phyloP scores from a whole-genome alignment of 306 rosid genomes.

The Calophaca sinica region DNA sequence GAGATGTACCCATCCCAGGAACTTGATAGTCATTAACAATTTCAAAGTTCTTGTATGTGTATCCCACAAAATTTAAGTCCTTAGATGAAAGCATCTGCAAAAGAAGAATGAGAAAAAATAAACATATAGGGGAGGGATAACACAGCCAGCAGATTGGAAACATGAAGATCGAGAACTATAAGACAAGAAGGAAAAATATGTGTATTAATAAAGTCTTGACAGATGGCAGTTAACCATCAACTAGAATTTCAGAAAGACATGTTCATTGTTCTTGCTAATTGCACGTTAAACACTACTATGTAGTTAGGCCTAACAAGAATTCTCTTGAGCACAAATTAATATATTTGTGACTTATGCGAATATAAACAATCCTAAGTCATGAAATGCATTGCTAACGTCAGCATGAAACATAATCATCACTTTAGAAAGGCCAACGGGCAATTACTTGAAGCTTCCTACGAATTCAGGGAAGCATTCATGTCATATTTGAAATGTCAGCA shows the following conservation, averaged over 20 bases:
- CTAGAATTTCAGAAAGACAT: slow-evolving; percentile 16
- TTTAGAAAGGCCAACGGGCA: slow-evolving; percentile 11
- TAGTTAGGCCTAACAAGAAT: neutral
- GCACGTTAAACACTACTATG: slow-evolving; percentile 2
- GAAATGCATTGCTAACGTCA: neutral
- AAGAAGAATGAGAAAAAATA: neutral
- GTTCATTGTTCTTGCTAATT: slow-evolving; percentile 3
- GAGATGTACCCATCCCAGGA: slow-evolving; percentile 89
- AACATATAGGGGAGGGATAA: neutral
- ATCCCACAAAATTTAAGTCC: slow-evolving; percentile 95
- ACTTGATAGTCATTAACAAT: slow-evolving; percentile 95
- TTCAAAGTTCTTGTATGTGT: slow-evolving; percentile 95
- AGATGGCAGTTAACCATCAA: slow-evolving; percentile 12
- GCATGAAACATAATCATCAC: slow-evolving; percentile 8
- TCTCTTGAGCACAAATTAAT: neutral
- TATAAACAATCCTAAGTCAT: neutral
- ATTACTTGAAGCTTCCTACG: slow-evolving; percentile 20
- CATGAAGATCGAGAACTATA: neutral
- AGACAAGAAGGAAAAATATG: neutral
- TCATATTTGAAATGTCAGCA: slow-evolving; percentile 23
- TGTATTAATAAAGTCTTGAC: neutral
- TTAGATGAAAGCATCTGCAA: slow-evolving; percentile 95
- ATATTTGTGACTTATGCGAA: slow-evolving; percentile 6
- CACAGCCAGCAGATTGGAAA: no score
- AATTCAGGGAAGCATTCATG: neutral